Percentiles rank a stretch among this genome's conserved stretches.
phyloP scores from a whole-genome alignment of 176 grass and related monocot genomes.

The Oryza glaberrima region DNA sequence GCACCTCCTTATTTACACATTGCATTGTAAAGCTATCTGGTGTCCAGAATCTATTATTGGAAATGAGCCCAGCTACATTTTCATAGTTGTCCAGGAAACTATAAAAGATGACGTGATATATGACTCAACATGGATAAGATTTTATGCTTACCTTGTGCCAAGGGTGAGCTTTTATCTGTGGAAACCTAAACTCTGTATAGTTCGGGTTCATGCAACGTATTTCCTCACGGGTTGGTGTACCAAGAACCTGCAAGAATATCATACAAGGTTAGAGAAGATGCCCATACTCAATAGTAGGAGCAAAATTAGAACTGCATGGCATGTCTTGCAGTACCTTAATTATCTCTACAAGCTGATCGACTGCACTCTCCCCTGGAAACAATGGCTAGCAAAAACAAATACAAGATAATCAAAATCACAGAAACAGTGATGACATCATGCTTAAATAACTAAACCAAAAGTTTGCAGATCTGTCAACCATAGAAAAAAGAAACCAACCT shows the following conservation, averaged over 20 bases:
- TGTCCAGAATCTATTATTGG: not conserved
- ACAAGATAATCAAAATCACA: constrained; percentile 16
- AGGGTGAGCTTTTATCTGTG: constrained; percentile 75
- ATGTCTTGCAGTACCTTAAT: constrained; percentile 51
- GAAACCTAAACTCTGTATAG: constrained; percentile 78
- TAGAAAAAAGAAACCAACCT: constrained; percentile 47
- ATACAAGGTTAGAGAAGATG: constrained; percentile 20
- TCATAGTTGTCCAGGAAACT: not conserved
- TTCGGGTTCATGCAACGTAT: constrained; percentile 82
- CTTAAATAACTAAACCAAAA: constrained; percentile 19
- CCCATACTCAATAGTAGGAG: constrained; percentile 17
- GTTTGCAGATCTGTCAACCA: not conserved
- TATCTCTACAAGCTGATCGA: constrained; percentile 74
- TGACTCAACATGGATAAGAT: constrained; percentile 13
- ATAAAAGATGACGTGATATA: not conserved
- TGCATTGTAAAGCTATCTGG: not conserved
- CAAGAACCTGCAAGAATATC: constrained; percentile 63
- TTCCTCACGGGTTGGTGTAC: constrained; percentile 77
- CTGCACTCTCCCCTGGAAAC: constrained; percentile 64
- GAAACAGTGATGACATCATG: constrained; percentile 9
- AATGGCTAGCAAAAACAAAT: constrained; percentile 52
- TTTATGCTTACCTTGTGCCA: constrained; percentile 66
- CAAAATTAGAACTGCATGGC: not conserved
- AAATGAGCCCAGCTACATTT: constrained; percentile 8
- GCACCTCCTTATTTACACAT: not conserved